Base-by-base conservation (phyloP, 2,329 filamentous ascomycete genomes). In the Cordyceps sp. region DNA sequence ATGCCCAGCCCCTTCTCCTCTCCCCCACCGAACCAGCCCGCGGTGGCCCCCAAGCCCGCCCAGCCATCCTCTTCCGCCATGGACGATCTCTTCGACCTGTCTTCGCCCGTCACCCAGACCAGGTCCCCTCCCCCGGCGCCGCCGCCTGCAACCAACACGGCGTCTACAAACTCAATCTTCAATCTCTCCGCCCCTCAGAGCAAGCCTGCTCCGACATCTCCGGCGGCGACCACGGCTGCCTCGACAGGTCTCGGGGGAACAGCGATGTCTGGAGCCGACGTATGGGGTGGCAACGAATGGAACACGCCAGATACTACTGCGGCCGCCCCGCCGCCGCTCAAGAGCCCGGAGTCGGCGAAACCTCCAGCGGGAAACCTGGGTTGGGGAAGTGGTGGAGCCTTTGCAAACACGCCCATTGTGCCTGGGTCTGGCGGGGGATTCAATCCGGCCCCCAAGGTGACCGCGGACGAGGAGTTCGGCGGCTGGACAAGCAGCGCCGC, bases 401-500 rank as follows among this genome's bases (percentile, higher is more conserved):
- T 76, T 41, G 64, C 69, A 26, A 68, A 48, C 44, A 65, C 70
- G 38, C 67, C 70, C 31, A 72, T 77, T 48, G 62, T 78, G 15
- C 68, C 69, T 3, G 68, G 71, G 2, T 59, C 69, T 1, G 66
- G 66, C 42, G 77, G 78, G 17, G 78, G 78, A 6, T 78, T 82
- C 53, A 69, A 62, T 33, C 49, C 61, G 33, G 58, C 62, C 26
- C 74, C 82, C 17, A 77, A 78, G 45, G 80, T 93, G 3, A 68
- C 80, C 23, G 79, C 82, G 0, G 88, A 96, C 45, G 88, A 96
- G 54, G 88, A 96, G 49, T 96, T 94, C 59, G 88, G 88, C 15
- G 86, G 88, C 10, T 96, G 88, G 88, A 75, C 82, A 30, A 92
- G 83, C 65, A 59, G 77, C 69, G 46, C 68, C 42, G 44, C 62